phyloP scores from a whole-genome alignment of 305 asterid species.

The Withania somnifera region DNA sequence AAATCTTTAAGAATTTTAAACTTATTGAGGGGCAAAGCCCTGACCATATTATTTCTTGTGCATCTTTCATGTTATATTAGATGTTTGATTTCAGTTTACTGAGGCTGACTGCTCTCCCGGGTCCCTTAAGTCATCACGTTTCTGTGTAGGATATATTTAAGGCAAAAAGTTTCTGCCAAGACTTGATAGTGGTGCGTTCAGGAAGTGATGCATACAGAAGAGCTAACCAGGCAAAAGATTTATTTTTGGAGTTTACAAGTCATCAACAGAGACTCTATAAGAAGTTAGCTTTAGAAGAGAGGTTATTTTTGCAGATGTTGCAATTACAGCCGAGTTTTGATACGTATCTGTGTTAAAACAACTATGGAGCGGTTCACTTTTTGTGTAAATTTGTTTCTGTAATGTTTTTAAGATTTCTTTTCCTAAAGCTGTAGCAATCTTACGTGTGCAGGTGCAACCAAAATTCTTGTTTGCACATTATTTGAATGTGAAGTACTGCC shows the following conservation, averaged over 20 bases:
- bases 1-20: not conserved
- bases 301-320: not conserved
- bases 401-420: not conserved
- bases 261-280: conserved; percentile 12
- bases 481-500: not conserved
- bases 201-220: conserved; percentile 24
- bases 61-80: not conserved
- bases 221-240: conserved; percentile 9
- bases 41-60: not conserved
- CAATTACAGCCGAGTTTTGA: not conserved
- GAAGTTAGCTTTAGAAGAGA: conserved; percentile 19
- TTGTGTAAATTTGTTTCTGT: not conserved
- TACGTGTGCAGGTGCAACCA: not conserved
- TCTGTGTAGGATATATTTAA: not conserved
- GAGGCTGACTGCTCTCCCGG: not conserved
- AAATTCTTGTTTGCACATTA: not conserved
- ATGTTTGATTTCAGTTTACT: not conserved
- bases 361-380: not conserved
- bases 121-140: not conserved
- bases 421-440: not conserved
- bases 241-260: conserved; percentile 13
- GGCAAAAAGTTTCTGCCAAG: not conserved
- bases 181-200: conserved; percentile 8
- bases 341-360: not conserved
- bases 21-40: not conserved